Conservation (phyloP, 306 rosid species). For the Mimosa pudica region DNA sequence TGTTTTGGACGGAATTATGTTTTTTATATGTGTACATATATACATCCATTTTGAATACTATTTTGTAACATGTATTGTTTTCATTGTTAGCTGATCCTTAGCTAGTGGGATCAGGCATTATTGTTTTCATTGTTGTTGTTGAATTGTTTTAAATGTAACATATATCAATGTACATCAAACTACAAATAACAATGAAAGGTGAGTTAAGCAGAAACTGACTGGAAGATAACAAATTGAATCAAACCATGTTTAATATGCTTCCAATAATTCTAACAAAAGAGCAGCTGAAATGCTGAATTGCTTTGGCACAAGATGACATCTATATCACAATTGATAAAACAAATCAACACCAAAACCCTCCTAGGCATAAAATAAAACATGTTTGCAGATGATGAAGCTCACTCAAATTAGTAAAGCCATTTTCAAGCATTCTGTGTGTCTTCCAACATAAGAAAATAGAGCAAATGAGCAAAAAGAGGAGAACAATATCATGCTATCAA, state of each 20-base stretch:
- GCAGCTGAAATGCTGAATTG: neutral
- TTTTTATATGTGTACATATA: neutral
- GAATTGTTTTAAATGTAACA: neutral
- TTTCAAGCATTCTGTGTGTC: neutral
- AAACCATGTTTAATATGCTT: neutral
- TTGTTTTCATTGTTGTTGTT: too few relatives aligned
- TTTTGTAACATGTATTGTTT: neutral
- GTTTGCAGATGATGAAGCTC: neutral
- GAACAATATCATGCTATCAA: neutral
- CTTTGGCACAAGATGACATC: conserved; percentile 1
- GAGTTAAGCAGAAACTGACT: conserved; percentile 2
- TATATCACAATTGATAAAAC: neutral
- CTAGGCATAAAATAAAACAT: neutral
- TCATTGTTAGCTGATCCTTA: neutral
- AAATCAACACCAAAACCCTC: neutral
- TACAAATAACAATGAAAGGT: conserved; percentile 8
- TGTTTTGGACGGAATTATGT: too few relatives aligned
- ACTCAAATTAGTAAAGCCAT: neutral
- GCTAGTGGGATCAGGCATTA: too few relatives aligned
- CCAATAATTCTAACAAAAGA: neutral
- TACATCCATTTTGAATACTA: neutral
- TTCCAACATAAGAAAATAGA: neutral
- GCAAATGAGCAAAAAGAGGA: neutral
- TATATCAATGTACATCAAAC: conserved; percentile 3
- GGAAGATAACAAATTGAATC: neutral